Evolutionary conservation across 2,329 filamentous ascomycete species (phyloP).

Genomic region (Cladosporium colombiae): DNA sequence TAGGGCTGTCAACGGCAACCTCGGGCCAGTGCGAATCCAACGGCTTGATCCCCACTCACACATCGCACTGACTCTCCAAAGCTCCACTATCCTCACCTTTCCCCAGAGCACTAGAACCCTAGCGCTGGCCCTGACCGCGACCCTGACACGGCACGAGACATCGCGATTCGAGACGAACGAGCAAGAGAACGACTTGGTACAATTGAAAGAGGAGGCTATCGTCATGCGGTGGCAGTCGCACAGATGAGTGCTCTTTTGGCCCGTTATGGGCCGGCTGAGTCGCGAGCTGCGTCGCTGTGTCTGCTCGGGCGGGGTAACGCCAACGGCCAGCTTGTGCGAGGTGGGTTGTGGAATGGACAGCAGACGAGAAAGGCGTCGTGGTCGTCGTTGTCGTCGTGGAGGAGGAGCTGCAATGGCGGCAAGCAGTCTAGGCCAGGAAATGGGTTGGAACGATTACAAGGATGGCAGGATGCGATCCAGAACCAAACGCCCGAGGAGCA

Average conservation of each 20-base stretch:
- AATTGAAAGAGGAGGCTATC: background rate
- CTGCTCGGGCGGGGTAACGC: conserved; percentile 11
- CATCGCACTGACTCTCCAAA: conserved; percentile 11
- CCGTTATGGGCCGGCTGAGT: conserved; percentile 1
- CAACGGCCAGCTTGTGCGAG: background rate
- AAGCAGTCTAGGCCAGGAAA: background rate
- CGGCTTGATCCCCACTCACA: background rate
- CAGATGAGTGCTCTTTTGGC: conserved; percentile 1
- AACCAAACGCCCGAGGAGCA: background rate
- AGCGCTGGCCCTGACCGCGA: conserved; percentile 11
- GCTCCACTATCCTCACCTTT: conserved; percentile 17
- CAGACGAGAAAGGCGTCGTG: background rate
- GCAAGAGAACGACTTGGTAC: background rate
- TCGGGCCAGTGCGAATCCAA: background rate
- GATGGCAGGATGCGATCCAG: background rate
- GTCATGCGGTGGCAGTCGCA: background rate
- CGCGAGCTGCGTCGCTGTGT: background rate
- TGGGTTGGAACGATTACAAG: background rate
- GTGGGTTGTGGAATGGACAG: background rate
- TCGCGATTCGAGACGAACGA: background rate
- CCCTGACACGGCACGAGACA: conserved; percentile 10
- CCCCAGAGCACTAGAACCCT: conserved; percentile 16
- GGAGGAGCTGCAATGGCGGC: background rate
- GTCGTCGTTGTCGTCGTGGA: background rate
- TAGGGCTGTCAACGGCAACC: background rate